Base-by-base conservation (phyloP, 805 yeast genomes). In the Danielia reshetovae region DNA sequence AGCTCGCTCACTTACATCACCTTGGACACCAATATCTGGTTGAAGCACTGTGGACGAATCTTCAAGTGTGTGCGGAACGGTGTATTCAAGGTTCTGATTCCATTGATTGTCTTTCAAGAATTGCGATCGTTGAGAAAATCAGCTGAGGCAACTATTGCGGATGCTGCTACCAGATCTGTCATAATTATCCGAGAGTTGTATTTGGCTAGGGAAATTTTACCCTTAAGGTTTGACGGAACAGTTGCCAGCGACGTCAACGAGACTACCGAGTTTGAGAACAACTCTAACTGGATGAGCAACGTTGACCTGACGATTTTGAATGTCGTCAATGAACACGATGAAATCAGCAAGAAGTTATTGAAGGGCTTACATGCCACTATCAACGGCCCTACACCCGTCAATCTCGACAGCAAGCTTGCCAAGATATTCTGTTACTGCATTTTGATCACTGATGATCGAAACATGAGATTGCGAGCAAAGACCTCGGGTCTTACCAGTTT, bases 151-250 rank as follows among this genome's bases (percentile, higher is more conserved):
- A 74, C 81, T 4, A 79, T 84, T 13, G 76, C 86, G 1, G 93
- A 84, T 53, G 81, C 88, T 2, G 90, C 90, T 0, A 82, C 90
- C 0, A 61, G 94, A 33, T 84, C 88, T 1, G 88, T 84, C 5
- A 80, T 84, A 4, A 80, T 83, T 5, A 70, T 82, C 26, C 65
- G 89, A 40, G 88, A 81, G 48, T 59, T 84, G 33, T 79, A 77
- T 45, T 53, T 69, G 13, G 78, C 80, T 29, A 65, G 68, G 30
- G 72, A 70, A 32, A 65, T 81, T 24, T 40, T 77, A 22, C 83
- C 87, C 2, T 58, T 81, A 39, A 66, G 85, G 47, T 79, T 80
- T 46, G 82, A 83, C 48, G 89, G 88, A 26, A 72, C 82, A 3
- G 68, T 74, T 27, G 85, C 88, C 0, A 65, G 76, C 5, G 78